Conservation (phyloP, 805 yeast genomes). For the Candida tallmaniae region DNA sequence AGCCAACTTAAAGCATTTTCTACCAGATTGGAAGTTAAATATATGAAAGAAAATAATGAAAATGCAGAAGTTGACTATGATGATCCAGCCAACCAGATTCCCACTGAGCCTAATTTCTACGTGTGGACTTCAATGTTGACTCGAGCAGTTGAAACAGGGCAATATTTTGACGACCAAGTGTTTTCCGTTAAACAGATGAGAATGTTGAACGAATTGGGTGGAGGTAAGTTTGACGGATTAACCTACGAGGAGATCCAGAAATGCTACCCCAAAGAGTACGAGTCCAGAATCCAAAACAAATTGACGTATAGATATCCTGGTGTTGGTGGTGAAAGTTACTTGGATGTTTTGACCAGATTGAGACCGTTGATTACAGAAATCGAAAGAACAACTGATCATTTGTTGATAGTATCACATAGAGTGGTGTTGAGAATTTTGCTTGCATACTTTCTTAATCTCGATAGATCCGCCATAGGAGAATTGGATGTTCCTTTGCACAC, state of each 20-base stretch:
- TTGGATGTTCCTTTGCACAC: slow-evolving; percentile 92
- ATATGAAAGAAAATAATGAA: slow-evolving; percentile 19
- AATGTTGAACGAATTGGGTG: slow-evolving; percentile 90
- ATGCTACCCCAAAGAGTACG: slow-evolving; percentile 72
- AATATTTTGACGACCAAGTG: slow-evolving; percentile 64
- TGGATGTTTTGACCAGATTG: slow-evolving; percentile 87
- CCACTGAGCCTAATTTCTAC: slow-evolving; percentile 69
- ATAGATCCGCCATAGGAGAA: slow-evolving; percentile 76
- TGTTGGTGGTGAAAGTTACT: slow-evolving; percentile 92
- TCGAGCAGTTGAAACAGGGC: slow-evolving; percentile 75
- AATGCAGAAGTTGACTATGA: slow-evolving; percentile 15
- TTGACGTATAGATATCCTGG: slow-evolving; percentile 92
- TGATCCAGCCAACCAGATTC: slow-evolving; percentile 17
- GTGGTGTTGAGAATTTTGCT: slow-evolving; percentile 84
- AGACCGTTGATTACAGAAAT: slow-evolving; percentile 89
- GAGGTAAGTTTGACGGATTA: slow-evolving; percentile 90
- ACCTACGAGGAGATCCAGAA: slow-evolving; percentile 82
- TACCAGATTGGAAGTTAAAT: slow-evolving; percentile 40
- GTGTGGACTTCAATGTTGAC: slow-evolving; percentile 91
- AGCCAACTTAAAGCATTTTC: slow-evolving; percentile 54
- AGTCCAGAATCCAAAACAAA: slow-evolving; percentile 70
- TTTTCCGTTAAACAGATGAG: slow-evolving; percentile 84
- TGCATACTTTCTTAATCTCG: slow-evolving; percentile 84
- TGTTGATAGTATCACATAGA: slow-evolving; percentile 79
- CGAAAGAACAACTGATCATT: slow-evolving; percentile 86